Evolutionary conservation across 306 rosid species (phyloP).

Genomic region (Vigna hirtella): DNA sequence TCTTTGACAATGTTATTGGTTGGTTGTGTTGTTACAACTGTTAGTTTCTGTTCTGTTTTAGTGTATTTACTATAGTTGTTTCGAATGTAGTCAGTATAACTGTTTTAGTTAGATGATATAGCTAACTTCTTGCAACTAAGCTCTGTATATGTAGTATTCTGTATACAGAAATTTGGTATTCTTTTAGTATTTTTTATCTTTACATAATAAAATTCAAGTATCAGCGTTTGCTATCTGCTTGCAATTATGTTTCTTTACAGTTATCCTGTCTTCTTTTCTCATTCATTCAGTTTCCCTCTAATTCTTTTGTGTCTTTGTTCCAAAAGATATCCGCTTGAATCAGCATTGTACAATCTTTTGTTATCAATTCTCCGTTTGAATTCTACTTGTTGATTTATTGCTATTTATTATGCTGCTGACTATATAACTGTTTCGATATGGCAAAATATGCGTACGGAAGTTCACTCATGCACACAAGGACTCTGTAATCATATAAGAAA

Average conservation of each 20-base stretch:
- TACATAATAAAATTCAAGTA: no score
- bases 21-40: no score
- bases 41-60: no score
- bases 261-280: conserved; percentile 9
- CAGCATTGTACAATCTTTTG: background rate
- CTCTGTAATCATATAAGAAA: conserved; percentile 59
- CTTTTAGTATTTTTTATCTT: no score
- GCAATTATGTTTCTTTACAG: conserved; percentile 14
- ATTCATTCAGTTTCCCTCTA: background rate
- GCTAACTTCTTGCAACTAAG: no score
- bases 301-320: conserved; percentile 18
- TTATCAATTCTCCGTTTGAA: background rate
- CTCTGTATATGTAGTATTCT: no score
- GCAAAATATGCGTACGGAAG: conserved; percentile 57
- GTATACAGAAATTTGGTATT: no score
- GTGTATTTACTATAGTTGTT: no score
- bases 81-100: no score
- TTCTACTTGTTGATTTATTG: conserved; percentile 2
- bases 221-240: background rate
- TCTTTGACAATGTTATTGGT: no score
- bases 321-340: conserved; percentile 3
- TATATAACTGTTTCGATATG: conserved; percentile 38
- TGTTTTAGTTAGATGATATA: no score
- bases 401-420: conserved; percentile 38
- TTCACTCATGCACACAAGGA: conserved; percentile 69